phyloP scores from a whole-genome alignment of 2,329 filamentous ascomycete species.

The Botrytis porri region DNA sequence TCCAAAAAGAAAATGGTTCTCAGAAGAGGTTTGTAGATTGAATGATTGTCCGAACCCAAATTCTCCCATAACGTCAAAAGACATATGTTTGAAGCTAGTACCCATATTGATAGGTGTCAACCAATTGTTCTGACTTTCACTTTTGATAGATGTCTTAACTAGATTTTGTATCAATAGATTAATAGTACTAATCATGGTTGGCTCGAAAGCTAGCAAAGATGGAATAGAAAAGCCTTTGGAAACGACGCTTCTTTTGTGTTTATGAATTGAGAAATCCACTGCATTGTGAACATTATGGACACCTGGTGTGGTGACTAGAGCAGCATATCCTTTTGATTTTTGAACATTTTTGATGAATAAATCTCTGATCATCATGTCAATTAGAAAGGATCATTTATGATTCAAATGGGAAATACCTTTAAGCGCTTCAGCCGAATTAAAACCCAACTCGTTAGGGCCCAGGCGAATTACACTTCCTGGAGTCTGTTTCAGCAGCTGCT shows the following conservation, averaged over 20 bases:
- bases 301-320: not conserved
- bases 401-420: not conserved
- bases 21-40: not conserved
- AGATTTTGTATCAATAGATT: not conserved
- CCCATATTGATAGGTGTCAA: not conserved
- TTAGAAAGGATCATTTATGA: not conserved
- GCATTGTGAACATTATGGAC: not conserved
- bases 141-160: not conserved
- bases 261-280: not conserved
- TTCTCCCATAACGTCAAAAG: not conserved
- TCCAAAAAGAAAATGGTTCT: not conserved
- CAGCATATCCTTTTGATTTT: not conserved
- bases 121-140: not conserved
- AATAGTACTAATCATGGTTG: not conserved
- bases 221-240: not conserved
- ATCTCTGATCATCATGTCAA: not conserved
- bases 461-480: not conserved
- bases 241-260: not conserved
- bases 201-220: not conserved
- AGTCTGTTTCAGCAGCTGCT: not conserved
- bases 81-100: not conserved
- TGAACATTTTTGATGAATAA: not conserved
- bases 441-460: not conserved
- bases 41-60: not conserved
- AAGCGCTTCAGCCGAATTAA: not conserved